Percentiles rank a stretch among this genome's conserved stretches.
Evolutionary conservation across 208 protist genomes (phyloP).

Genomic region (Trypanosoma platydactyli): DNA sequence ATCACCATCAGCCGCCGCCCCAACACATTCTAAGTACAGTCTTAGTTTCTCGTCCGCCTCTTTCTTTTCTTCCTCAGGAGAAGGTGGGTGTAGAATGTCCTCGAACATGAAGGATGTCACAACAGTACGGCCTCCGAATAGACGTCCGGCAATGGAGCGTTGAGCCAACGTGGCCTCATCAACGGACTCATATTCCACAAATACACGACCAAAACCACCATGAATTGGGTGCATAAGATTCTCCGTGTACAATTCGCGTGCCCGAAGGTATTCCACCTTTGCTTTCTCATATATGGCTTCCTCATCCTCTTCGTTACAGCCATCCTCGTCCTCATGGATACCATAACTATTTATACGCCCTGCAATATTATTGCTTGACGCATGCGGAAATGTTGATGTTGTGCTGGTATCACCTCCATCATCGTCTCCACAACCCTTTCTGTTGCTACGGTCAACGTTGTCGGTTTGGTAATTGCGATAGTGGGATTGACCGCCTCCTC

Average conservation of each 20-base stretch:
- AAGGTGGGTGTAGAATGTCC: conserved; percentile 54
- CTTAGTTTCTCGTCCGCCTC: conserved; percentile 34
- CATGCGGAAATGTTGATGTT: neutral
- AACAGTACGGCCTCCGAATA: conserved; percentile 86
- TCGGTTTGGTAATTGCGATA: neutral
- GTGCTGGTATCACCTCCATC: neutral
- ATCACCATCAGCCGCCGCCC: conserved; percentile 12
- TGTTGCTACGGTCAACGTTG: neutral
- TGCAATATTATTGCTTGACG: neutral
- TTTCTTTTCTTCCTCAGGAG: conserved; percentile 27
- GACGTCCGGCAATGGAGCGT: conserved; percentile 73
- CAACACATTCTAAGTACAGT: conserved; percentile 24
- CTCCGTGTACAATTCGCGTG: conserved; percentile 55
- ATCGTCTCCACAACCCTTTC: neutral
- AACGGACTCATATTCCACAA: conserved; percentile 85
- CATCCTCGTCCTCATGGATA: conserved; percentile 24
- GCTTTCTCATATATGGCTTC: conserved; percentile 48
- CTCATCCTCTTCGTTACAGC: conserved; percentile 32
- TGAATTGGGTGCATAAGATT: conserved; percentile 80
- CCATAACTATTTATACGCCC: neutral
- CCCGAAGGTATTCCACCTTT: conserved; percentile 50
- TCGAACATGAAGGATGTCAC: conserved; percentile 90
- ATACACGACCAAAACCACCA: conserved; percentile 80
- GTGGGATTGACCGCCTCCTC: neutral
- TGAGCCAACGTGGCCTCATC: conserved; percentile 85